A percentile compares a stretch with the other conserved stretches of the same genome.
Conservation (phyloP, 2,329 filamentous ascomycete species). For the Claviceps sp. region DNA sequence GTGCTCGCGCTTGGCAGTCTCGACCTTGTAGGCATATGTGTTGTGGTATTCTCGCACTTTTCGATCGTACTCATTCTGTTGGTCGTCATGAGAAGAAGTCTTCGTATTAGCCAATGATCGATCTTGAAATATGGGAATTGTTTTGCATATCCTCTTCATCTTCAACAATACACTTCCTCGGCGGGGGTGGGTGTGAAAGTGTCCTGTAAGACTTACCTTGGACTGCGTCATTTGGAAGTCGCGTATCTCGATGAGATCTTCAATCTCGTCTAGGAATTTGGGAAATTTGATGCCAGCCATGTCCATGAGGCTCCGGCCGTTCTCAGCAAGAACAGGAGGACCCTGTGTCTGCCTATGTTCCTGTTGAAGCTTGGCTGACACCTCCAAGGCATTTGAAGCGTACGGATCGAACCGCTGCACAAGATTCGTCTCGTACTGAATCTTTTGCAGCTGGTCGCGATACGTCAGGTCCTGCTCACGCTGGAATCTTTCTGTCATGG, state of each 20-base stretch:
- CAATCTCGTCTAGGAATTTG: slow-evolving; percentile 74
- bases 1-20: slow-evolving; percentile 50
- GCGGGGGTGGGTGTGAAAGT: background rate
- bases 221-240: slow-evolving; percentile 73
- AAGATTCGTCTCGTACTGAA: slow-evolving; percentile 82
- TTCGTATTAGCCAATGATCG: background rate
- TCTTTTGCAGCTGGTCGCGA: slow-evolving; percentile 74
- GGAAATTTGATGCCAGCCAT: slow-evolving; percentile 76
- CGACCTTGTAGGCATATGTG: slow-evolving; percentile 46
- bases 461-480: slow-evolving; percentile 74
- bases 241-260: slow-evolving; percentile 74
- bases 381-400: slow-evolving; percentile 55
- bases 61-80: slow-evolving; percentile 48
- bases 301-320: slow-evolving; percentile 44
- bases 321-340: slow-evolving; percentile 24
- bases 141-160: too few relatives aligned
- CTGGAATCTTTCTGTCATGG: slow-evolving; percentile 64
- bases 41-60: slow-evolving; percentile 46
- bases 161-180: too few relatives aligned
- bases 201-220: slow-evolving; percentile 45
- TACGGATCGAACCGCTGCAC: slow-evolving; percentile 80
- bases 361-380: slow-evolving; percentile 50
- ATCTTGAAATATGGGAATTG: too few relatives aligned
- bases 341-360: slow-evolving; percentile 36
- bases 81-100: background rate